A percentile compares a stretch with the other conserved stretches of the same genome.
Conservation (phyloP, 163 green algal species). For the Volvox carteri region DNA sequence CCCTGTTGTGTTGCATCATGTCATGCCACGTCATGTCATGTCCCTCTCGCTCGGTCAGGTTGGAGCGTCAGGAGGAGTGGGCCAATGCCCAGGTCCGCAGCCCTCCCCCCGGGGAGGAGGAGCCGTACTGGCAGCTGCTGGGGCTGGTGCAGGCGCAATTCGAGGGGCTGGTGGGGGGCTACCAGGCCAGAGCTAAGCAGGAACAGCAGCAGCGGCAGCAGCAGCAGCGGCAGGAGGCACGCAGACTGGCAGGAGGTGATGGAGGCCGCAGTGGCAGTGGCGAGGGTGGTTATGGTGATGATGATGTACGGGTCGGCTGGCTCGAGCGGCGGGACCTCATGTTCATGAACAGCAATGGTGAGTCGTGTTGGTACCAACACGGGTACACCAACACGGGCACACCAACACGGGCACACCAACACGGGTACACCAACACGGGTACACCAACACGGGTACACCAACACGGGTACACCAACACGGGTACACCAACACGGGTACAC, state of each 20-base stretch:
- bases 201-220: conserved; percentile 3
- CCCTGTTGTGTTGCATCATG: no score
- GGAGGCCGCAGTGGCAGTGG: not conserved
- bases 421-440: no score
- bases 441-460: no score
- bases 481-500: no score
- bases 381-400: no score
- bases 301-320: conserved; percentile 39
- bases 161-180: conserved; percentile 78
- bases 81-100: not conserved
- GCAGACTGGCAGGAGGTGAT: conserved; percentile 6
- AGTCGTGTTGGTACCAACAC: conserved; percentile 1
- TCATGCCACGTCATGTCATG: no score
- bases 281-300: not conserved
- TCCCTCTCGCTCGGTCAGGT: no score
- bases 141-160: conserved; percentile 75
- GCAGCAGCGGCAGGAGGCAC: not conserved
- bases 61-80: conserved; percentile 59
- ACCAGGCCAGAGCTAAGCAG: conserved; percentile 53
- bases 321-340: conserved; percentile 68
- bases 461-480: no score
- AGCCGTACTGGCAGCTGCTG: conserved; percentile 63
- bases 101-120: not conserved
- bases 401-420: no score
- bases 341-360: conserved; percentile 80